Evolutionary conservation across 192 early-diverging fungal species (phyloP).

Genomic region (Backusella westeae): DNA sequence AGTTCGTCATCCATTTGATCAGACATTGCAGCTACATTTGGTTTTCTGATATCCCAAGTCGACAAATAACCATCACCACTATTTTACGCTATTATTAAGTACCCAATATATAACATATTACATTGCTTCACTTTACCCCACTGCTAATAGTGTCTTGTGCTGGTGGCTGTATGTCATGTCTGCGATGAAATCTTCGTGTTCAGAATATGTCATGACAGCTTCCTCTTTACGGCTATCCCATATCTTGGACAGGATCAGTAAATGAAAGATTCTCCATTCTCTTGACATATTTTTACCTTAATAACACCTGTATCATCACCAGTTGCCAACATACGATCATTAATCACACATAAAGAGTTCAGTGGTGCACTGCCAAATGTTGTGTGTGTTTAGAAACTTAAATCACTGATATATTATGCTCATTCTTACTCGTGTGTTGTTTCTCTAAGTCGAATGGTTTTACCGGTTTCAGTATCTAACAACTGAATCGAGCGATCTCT

Average conservation of each 20-base stretch:
- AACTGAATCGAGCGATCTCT: conserved; percentile 81
- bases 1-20: conserved; percentile 97
- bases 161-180: conserved; percentile 71
- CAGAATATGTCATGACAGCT: conserved; percentile 72
- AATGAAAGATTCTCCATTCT: background rate
- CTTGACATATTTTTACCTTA: conserved; percentile 48
- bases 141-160: conserved; percentile 78
- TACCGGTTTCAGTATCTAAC: conserved; percentile 73
- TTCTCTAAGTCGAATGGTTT: conserved; percentile 60
- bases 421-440: conserved; percentile 77
- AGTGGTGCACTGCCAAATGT: conserved; percentile 61
- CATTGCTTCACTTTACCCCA: conserved; percentile 42
- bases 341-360: conserved; percentile 71
- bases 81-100: background rate
- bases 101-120: background rate
- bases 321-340: conserved; percentile 79
- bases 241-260: conserved; percentile 41
- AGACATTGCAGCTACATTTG: conserved; percentile 79
- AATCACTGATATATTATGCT: background rate
- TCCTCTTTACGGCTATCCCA: conserved; percentile 89
- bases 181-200: conserved; percentile 92
- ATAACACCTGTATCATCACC: conserved; percentile 92
- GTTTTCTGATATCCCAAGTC: conserved; percentile 88
- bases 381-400: background rate
- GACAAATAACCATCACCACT: conserved; percentile 92